Base-by-base conservation (phyloP, 345 rosid genomes). In the Ricinus communis region DNA sequence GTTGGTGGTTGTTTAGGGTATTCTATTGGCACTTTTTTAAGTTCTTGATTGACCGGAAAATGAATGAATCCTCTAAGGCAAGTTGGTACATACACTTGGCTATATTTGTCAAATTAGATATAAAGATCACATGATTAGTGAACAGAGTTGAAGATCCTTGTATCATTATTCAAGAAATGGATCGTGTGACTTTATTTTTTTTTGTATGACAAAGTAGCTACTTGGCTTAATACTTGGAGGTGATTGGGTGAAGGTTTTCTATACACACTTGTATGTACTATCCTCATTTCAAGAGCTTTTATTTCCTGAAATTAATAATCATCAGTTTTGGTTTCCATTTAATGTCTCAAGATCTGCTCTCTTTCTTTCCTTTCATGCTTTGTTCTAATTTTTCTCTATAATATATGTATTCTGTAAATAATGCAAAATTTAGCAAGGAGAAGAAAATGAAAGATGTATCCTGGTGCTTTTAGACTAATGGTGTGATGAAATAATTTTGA, bases 181-280 rank as follows among this genome's bases (percentile, higher is more conserved):
- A 52, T 30, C 70, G 14, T 38, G 50, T 38, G 50, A 24, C 45
- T 18, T 6, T 27, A 3, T 51, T 27, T 69, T 25, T 40, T 1
- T 1, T 41, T 38, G 41, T 53, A 25, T 67, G 47, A 12, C 65
- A 58, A 58, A 31, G 5, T 59, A 46, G 51, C 50, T 38, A 25
- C 46, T 58, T 54, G 36, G 50, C 21, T 22, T n/a, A 49, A 31
- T 11, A 22, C 28, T 31, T 19, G 24, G 27, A 10, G 58, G 25
- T 41, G 14, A 54, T 54, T 68, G 40, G 36, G 61, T 24, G 71
- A 67, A 54, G 52, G 62, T 1, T 31, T 47, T 4, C 8, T 65
- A 8, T 14, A 14, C n/a, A 31, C 13, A 12, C 21, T 14, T 57
- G n/a, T 16, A 53, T n/a, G 57, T 53, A 28, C 36, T 43, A 9